Percentiles rank a stretch among this genome's conserved stretches.
Conservation (phyloP, 345 rosid genomes). For the Mercurialis annua region DNA sequence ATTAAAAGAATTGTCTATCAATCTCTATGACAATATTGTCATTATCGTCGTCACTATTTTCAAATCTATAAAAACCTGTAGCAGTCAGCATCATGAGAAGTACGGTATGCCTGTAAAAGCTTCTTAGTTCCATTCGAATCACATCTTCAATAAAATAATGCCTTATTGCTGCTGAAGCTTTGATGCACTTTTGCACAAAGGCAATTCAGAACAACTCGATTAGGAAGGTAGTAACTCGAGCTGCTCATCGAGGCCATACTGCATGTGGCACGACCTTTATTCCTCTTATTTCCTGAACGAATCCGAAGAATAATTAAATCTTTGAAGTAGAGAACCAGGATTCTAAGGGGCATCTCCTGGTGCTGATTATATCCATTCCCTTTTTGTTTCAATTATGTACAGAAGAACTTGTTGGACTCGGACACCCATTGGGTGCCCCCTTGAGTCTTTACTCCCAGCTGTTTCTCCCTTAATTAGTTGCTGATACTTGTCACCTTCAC, state of each 20-base stretch:
- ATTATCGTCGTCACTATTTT: neutral
- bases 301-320: neutral
- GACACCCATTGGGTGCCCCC: neutral
- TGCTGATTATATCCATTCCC: neutral
- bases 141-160: neutral
- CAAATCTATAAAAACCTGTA: neutral
- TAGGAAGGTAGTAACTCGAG: neutral
- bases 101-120: neutral
- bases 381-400: conserved; percentile 1
- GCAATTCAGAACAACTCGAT: neutral
- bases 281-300: neutral
- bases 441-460: conserved; percentile 1
- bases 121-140: neutral
- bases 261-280: neutral
- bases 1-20: neutral
- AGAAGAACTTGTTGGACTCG: neutral
- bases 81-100: neutral
- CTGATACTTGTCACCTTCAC: neutral
- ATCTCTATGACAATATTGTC: neutral
- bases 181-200: conserved; percentile 1
- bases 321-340: neutral
- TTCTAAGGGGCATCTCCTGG: conserved; percentile 2
- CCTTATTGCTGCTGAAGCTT: neutral
- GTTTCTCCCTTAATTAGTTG: neutral
- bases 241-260: neutral